Base-by-base conservation (phyloP, 345 rosid genomes). In the Populus davidiana region DNA sequence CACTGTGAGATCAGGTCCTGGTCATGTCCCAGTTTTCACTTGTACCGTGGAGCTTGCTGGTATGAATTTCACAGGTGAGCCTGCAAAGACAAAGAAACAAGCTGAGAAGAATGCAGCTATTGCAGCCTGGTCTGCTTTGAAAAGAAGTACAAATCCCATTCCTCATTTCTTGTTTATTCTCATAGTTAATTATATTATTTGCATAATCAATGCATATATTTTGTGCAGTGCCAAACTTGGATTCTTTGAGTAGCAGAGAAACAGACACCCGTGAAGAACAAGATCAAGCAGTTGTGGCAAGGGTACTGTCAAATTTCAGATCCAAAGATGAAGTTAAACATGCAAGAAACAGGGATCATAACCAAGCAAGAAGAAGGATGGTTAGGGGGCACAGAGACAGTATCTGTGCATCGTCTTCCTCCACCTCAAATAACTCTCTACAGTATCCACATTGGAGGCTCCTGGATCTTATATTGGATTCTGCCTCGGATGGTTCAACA, bases 81-180 rank as follows among this genome's bases (percentile, higher is more conserved):
- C 91, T 18, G 91, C 96, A 29, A 91, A 91, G 85, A 88, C 93
- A 9, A 90, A 88, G 88, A 91, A 91, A 67, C 93, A 91, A 84
- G 96, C 93, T 14, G 93, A 91, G 90, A 91, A 91, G 82, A 87
- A 90, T 84, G 96, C 93, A 17, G 96, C 93, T 0, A 87, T 87
- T 73, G 84, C 91, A 70, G 92, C 96, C 65, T 91, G 96, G 96
- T 90, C 90, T 82, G 82, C 92, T 80, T 86, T 91, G 85, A 90
- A 83, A 84, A 86, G 70, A 85, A 82, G 91, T 87, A 85, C 16
- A 31, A 10, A 54, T 31, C 27, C 7, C 35, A 41, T 64, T 36
- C 64, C 61, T 31, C 23, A 50, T 75, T 74, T 76, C 39, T 49
- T 63, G 33, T 41, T 49, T 5, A n/a, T 36, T 35, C 63, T 20